phyloP scores from a whole-genome alignment of 129 eudicot genomes.

The Calendula officinalis region DNA sequence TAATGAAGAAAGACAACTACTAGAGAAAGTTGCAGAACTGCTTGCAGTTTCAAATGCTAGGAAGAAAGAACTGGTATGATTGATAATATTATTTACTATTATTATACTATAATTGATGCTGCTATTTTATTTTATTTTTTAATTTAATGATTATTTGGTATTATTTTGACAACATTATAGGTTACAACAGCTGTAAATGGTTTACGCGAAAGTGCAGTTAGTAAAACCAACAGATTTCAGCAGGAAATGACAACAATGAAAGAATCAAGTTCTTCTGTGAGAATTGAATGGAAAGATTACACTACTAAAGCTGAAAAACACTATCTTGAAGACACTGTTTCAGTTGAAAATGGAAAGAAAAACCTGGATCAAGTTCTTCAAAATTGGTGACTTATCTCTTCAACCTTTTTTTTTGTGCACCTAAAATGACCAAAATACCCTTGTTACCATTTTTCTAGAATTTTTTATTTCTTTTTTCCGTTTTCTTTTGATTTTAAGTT shows the following conservation, averaged over 20 bases:
- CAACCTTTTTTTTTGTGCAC: background rate
- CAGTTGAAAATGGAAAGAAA: conserved; percentile 83
- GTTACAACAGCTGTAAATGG: conserved; percentile 74
- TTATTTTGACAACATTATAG: conserved; percentile 26
- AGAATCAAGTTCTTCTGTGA: conserved; percentile 56
- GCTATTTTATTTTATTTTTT: background rate
- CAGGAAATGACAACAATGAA: conserved; percentile 91
- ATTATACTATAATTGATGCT: background rate
- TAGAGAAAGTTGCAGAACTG: conserved; percentile 88
- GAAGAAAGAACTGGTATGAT: conserved; percentile 75
- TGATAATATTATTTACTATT: too few species aligned
- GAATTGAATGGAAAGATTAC: conserved; percentile 65
- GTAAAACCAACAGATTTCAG: conserved; percentile 58
- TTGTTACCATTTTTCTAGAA: background rate
- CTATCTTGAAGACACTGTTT: conserved; percentile 71
- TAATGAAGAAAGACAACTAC: conserved; percentile 71
- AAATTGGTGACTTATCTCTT: conserved; percentile 44
- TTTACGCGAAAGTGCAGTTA: conserved; percentile 74
- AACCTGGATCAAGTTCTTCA: conserved; percentile 72
- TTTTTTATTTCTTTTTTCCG: background rate
- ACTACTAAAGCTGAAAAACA: conserved; percentile 59
- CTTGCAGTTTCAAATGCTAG: conserved; percentile 91
- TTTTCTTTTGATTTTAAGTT: too few species aligned
- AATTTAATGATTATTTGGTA: background rate
- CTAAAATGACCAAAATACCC: background rate